phyloP scores from a whole-genome alignment of 345 rosid genomes.

The Hibiscus syriacus region DNA sequence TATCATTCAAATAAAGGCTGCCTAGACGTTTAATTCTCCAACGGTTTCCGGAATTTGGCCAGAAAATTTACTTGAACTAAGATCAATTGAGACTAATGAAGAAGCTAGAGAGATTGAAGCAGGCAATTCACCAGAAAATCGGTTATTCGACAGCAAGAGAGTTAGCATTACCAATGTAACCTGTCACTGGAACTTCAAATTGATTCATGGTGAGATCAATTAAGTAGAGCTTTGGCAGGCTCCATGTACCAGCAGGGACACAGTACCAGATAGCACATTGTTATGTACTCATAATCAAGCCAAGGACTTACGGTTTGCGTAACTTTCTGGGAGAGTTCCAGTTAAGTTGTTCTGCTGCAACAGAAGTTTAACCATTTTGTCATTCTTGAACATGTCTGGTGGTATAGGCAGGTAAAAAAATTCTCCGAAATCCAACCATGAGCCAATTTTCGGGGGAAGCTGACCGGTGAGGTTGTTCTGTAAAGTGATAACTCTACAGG shows the following conservation, averaged over 20 bases:
- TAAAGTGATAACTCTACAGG: slow-evolving; percentile 52
- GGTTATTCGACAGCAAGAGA: slow-evolving; percentile 45
- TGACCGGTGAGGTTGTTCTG: slow-evolving; percentile 54
- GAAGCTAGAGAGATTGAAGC: slow-evolving; percentile 41
- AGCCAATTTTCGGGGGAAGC: slow-evolving; percentile 58
- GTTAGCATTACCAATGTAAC: slow-evolving; percentile 45
- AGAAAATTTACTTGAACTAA: slow-evolving; percentile 40
- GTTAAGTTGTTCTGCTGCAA: slow-evolving; percentile 58
- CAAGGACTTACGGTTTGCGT: slow-evolving; percentile 44
- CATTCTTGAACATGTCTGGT: slow-evolving; percentile 67
- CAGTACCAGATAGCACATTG: slow-evolving; percentile 48
- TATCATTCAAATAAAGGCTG: slow-evolving; percentile 35
- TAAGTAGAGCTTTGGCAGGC: slow-evolving; percentile 49
- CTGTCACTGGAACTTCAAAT: slow-evolving; percentile 46
- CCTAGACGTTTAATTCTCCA: slow-evolving; percentile 41
- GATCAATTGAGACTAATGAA: slow-evolving; percentile 41
- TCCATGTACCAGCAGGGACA: slow-evolving; percentile 68
- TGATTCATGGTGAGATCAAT: slow-evolving; percentile 54
- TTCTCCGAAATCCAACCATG: slow-evolving; percentile 54
- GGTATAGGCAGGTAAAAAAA: slow-evolving; percentile 60
- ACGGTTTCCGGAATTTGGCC: slow-evolving; percentile 47
- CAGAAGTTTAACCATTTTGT: slow-evolving; percentile 45
- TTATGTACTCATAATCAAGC: slow-evolving; percentile 52
- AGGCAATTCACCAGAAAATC: slow-evolving; percentile 55
- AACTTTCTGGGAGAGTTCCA: slow-evolving; percentile 53